phyloP scores from a whole-genome alignment of 768 basidiomycete genomes.

The Boletus sensibilis region DNA sequence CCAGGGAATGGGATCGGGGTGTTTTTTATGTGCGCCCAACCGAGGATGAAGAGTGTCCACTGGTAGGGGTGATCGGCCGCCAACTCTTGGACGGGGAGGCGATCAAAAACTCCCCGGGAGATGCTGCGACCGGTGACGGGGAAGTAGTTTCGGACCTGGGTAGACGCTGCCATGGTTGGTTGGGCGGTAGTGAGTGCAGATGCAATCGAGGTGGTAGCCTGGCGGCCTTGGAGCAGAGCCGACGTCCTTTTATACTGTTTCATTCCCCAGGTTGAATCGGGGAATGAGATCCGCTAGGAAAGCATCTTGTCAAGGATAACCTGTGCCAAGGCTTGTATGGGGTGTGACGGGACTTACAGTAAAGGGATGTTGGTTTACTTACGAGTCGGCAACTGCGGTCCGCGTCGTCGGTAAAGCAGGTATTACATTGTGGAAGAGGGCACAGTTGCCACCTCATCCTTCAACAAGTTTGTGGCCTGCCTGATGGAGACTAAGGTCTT shows the following conservation, averaged over 20 bases:
- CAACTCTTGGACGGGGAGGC: conserved; percentile 25
- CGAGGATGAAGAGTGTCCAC: conserved; percentile 28
- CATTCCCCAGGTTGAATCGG: not conserved
- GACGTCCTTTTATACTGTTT: conserved; percentile 6
- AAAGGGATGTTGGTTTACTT: not conserved
- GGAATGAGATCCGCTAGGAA: not conserved
- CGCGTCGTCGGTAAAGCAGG: not conserved
- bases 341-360: not conserved
- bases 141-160: conserved; percentile 11
- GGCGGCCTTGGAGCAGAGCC: not conserved
- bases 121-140: conserved; percentile 21
- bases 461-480: not conserved
- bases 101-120: conserved; percentile 17
- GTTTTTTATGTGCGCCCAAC: conserved; percentile 16
- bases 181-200: not conserved
- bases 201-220: not conserved
- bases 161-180: not conserved
- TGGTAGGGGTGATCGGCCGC: conserved; percentile 20
- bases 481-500: not conserved
- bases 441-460: not conserved
- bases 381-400: not conserved
- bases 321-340: not conserved
- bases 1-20: conserved; percentile 12
- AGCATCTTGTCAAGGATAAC: not conserved
- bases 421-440: not conserved